Evolutionary conservation across 441 rosid genomes (phyloP), one percentile per base, ranked within the genome.

Genomic region (Populus hybrid): DNA sequence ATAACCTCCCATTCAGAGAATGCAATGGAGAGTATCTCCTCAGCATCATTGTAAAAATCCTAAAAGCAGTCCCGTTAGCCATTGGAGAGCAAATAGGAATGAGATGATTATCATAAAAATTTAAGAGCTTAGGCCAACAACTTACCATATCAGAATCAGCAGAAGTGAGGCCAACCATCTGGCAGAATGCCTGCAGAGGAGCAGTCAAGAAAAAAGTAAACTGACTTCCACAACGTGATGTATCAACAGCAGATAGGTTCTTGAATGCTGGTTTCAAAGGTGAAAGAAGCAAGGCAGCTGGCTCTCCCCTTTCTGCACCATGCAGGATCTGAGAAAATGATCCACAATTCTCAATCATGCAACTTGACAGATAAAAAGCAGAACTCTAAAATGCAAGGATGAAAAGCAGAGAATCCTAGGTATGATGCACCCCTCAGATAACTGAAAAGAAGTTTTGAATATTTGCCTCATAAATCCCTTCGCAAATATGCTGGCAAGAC

Each of bases 221-320:
- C 84, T 94, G 99, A 74, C 97, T 91, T 84, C 95, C 97, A 20
- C 79, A 81, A 26, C 85, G 77, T 67, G 78, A 63, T 79, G 73
- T 63, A 79, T 87, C 88, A 81, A 83, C 82, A 81, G 65, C 71
- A 20, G 89, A 85, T 63, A 68, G 83, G 66, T 81, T 86, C 84
- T 84, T 87, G 76, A 86, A 90, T 35, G 86, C 84, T 40, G 93
- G 89, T 82, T 85, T 88, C 81, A 84, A 81, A 70, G 97, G 98
- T 46, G 98, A 96, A 82, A 96, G 97, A 81, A 94, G 86, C 71
- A 96, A 77, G 74, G 94, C 98, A 82, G 90, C 91, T 34, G 89
- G 81, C 88, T 95, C 99, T 77, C 94, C 98, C 86, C 92, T 90
- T 86, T 95, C 97, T 77, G 89, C 92, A 40, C 98, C 97, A 72